These are phyloP conservation scores for Periglandula ipomoeae DNA, from an alignment of 2,329 filamentous ascomycete species.

Conservation along the genomic window DNA sequence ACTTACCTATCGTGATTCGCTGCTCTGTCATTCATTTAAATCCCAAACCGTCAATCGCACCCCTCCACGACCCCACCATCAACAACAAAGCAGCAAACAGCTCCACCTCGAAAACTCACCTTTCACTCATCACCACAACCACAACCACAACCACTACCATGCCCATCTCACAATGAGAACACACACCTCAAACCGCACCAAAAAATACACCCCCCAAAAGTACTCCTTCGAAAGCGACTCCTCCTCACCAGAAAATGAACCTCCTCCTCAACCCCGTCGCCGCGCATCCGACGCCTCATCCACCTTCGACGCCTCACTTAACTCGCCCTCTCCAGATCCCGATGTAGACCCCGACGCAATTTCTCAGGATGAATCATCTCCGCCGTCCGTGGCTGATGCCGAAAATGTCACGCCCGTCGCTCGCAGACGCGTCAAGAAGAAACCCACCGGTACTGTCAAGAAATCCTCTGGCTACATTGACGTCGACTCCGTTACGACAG, in stretches of 20 bases:
- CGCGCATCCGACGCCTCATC: conserved; percentile 8
- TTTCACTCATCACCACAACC: not conserved
- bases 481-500: conserved; percentile 24
- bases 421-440: not conserved
- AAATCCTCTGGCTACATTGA: conserved; percentile 17
- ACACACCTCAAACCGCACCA: conserved; percentile 27
- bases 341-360: conserved; percentile 14
- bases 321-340: conserved; percentile 16
- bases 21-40: too few relatives aligned
- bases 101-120: conserved; percentile 2
- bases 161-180: conserved; percentile 22
- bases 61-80: too few relatives aligned
- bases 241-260: not conserved
- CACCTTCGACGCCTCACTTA: conserved; percentile 19
- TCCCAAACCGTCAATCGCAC: too few relatives aligned
- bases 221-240: conserved; percentile 24
- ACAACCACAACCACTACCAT: not conserved
- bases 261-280: conserved; percentile 4
- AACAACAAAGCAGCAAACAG: not conserved
- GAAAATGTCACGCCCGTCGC: conserved; percentile 1
- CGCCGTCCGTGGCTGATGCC: not conserved
- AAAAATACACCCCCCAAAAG: conserved; percentile 23
- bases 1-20: too few relatives aligned
- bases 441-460: not conserved
- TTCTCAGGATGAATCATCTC: conserved; percentile 18